These are phyloP conservation scores for Coemansia sp. DNA, from an alignment of 192 early-diverging fungal genomes.

Conservation along the genomic window DNA sequence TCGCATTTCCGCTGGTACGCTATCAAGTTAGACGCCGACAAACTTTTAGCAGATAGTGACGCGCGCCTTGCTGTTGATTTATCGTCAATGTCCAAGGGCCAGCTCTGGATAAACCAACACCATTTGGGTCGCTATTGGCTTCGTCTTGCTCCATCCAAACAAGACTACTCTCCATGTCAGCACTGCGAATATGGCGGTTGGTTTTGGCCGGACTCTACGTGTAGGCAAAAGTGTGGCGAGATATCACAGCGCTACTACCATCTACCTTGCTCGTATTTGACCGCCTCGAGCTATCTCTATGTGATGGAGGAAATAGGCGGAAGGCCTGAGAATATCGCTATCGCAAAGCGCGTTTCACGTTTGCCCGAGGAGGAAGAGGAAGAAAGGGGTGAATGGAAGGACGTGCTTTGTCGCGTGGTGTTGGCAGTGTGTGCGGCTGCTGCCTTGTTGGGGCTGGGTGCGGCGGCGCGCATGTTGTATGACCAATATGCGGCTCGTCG, in stretches of 20 bases:
- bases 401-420: neutral
- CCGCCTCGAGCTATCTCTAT: conserved; percentile 16
- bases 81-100: conserved; percentile 54
- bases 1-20: conserved; percentile 32
- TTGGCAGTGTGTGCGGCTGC: conserved; percentile 9
- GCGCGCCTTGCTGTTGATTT: conserved; percentile 36
- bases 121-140: conserved; percentile 55
- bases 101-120: conserved; percentile 47
- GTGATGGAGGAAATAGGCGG: conserved; percentile 47
- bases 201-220: conserved; percentile 41
- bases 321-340: conserved; percentile 22
- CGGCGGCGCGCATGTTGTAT: neutral
- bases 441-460: conserved; percentile 1
- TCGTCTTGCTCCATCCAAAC: conserved; percentile 23
- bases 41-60: conserved; percentile 12
- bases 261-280: conserved; percentile 39
- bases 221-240: conserved; percentile 41
- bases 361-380: neutral
- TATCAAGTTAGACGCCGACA: conserved; percentile 24
- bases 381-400: neutral
- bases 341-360: conserved; percentile 27
- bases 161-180: conserved; percentile 26
- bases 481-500: conserved; percentile 16
- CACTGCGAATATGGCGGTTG: conserved; percentile 35
- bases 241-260: conserved; percentile 54